Evolutionary conservation across 2,329 filamentous ascomycete species (phyloP).

Genomic region (Talaromyces atroroseus): DNA sequence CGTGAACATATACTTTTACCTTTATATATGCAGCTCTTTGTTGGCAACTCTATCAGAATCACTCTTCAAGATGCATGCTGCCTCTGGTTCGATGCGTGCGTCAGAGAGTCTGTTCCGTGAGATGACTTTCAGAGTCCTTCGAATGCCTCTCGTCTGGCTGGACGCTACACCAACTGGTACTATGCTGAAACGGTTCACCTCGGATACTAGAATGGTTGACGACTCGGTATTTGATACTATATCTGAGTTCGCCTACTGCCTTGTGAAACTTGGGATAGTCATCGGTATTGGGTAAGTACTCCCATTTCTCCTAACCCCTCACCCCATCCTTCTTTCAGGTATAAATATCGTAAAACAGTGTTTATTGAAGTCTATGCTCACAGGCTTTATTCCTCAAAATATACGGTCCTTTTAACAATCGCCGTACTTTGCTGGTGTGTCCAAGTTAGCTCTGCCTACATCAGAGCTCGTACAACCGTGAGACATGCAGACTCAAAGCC

Average conservation of each 20-base stretch:
- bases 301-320: conserved; percentile 39
- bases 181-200: conserved; percentile 70
- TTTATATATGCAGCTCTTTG: background rate
- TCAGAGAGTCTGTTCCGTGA: conserved; percentile 63
- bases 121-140: conserved; percentile 62
- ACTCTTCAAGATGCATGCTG: background rate
- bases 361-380: conserved; percentile 29
- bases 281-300: conserved; percentile 62
- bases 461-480: background rate
- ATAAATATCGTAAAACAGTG: conserved; percentile 44
- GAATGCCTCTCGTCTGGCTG: conserved; percentile 69
- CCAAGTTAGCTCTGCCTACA: background rate
- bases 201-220: conserved; percentile 63
- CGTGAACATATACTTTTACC: background rate
- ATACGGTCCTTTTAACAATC: conserved; percentile 40
- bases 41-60: background rate
- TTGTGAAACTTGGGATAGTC: conserved; percentile 57
- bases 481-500: conserved; percentile 49
- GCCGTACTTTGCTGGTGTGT: conserved; percentile 60
- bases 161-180: conserved; percentile 73
- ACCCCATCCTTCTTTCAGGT: conserved; percentile 53
- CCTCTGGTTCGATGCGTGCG: conserved; percentile 53
- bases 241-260: conserved; percentile 24
- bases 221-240: conserved; percentile 57
- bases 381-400: conserved; percentile 51